Conservation (phyloP, 305 asterid genomes). For the Fraxinus floribunda region DNA sequence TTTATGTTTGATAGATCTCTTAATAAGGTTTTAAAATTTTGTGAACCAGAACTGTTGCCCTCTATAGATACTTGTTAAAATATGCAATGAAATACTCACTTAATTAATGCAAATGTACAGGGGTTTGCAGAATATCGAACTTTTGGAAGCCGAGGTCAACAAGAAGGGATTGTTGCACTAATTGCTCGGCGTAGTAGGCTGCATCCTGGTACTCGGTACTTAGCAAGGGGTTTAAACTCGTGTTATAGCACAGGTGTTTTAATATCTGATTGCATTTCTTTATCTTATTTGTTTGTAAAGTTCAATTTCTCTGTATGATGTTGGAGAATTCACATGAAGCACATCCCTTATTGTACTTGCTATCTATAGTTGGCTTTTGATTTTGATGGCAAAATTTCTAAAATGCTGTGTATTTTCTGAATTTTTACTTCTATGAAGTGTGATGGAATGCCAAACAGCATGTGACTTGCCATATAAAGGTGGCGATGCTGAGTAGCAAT, state of each 20-base stretch:
- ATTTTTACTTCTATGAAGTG: constrained; percentile 14
- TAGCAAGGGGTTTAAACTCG: constrained; percentile 93
- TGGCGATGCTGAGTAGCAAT: constrained; percentile 11
- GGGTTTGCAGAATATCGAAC: constrained; percentile 87
- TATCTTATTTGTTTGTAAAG: constrained; percentile 10
- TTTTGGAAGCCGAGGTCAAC: constrained; percentile 92
- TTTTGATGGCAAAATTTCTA: constrained; percentile 9
- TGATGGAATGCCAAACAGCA: not conserved
- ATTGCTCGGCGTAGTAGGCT: constrained; percentile 94
- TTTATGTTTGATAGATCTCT: constrained; percentile 13
- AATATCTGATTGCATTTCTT: constrained; percentile 14
- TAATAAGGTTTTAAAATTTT: constrained; percentile 19
- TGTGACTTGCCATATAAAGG: constrained; percentile 17
- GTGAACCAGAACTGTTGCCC: constrained; percentile 17
- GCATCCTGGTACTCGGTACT: constrained; percentile 98
- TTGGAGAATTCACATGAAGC: not conserved
- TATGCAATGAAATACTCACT: constrained; percentile 27
- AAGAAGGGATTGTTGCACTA: constrained; percentile 90
- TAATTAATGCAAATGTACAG: constrained; percentile 47
- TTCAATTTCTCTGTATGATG: not conserved
- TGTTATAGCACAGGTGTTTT: constrained; percentile 86
- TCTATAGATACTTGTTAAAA: not conserved
- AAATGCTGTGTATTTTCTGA: constrained; percentile 13
- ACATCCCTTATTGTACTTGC: not conserved
- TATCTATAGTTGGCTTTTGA: constrained; percentile 11